A percentile compares a stretch with the other conserved stretches of the same genome.
These are phyloP conservation scores for Trichocomaceae sp. DNA, from an alignment of 2,329 filamentous ascomycete genomes.

Conservation along the genomic window DNA sequence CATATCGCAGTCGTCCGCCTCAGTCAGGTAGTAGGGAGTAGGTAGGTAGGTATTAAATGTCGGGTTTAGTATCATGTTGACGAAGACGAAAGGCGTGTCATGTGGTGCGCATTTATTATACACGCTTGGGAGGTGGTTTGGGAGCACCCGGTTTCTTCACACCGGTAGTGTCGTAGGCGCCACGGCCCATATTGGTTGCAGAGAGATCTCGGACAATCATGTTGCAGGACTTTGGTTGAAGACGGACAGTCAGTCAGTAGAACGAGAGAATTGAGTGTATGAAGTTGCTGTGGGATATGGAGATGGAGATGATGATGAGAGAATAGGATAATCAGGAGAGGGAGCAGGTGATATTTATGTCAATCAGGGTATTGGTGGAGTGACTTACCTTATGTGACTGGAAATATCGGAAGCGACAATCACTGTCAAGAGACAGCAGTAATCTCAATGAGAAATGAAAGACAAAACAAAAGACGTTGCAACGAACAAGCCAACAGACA, in stretches of 20 bases:
- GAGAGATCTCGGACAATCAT: conserved; percentile 37
- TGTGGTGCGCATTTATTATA: conserved; percentile 6
- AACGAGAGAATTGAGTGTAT: neutral
- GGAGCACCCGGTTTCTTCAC: conserved; percentile 43
- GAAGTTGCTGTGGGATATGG: neutral
- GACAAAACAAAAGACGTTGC: neutral
- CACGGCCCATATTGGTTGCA: conserved; percentile 45
- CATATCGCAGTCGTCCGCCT: neutral
- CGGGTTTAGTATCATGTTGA: neutral
- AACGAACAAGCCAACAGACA: conserved; percentile 5
- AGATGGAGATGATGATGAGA: neutral
- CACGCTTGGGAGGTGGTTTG: conserved; percentile 38
- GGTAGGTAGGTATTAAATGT: neutral
- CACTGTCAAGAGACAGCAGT: neutral
- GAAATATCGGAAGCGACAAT: conserved; percentile 3
- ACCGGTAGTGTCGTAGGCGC: conserved; percentile 48
- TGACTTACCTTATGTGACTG: conserved; percentile 9
- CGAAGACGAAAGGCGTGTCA: neutral
- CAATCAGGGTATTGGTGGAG: neutral
- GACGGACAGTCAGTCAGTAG: neutral
- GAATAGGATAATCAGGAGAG: neutral
- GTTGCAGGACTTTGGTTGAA: conserved; percentile 25
- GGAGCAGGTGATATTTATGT: conserved; percentile 6
- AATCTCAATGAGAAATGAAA: neutral
- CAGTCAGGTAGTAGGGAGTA: neutral